These are phyloP conservation scores for Nymphaea thermarum DNA, from an alignment of 164 flowering plant genomes.

Conservation along the genomic window DNA sequence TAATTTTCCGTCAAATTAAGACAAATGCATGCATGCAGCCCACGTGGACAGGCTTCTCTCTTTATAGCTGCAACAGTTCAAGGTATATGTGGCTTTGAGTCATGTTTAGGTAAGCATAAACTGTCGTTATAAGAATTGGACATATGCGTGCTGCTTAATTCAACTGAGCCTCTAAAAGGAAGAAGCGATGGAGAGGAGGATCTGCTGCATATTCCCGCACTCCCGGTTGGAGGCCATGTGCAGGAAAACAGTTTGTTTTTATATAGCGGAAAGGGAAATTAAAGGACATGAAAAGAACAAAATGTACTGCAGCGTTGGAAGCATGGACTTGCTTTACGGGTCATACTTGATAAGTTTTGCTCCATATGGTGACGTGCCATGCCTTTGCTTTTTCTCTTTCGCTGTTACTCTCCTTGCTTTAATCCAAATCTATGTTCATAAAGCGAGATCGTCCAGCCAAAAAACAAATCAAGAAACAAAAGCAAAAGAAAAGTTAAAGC, in stretches of 20 bases:
- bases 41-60: background rate
- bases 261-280: too few species aligned
- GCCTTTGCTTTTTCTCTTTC: background rate
- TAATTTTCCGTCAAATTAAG: too few species aligned
- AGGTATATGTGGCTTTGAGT: background rate
- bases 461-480: slow-evolving; percentile 2
- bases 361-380: background rate
- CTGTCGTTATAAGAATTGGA: background rate
- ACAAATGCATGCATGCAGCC: too few species aligned
- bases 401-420: background rate
- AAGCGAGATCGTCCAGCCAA: slow-evolving; percentile 1
- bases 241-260: background rate
- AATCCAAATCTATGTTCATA: slow-evolving; percentile 2
- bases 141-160: background rate
- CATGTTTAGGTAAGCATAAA: background rate
- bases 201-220: too few species aligned
- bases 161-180: background rate
- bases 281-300: too few species aligned
- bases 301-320: too few species aligned
- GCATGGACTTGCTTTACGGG: background rate
- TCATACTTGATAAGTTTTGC: background rate
- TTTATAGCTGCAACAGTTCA: background rate
- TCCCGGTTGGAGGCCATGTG: background rate
- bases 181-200: background rate
- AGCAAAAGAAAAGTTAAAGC: slow-evolving; percentile 12